phyloP scores from a whole-genome alignment of 1,284 basidiomycete genomes.

The Garcileccinum viscosum region DNA sequence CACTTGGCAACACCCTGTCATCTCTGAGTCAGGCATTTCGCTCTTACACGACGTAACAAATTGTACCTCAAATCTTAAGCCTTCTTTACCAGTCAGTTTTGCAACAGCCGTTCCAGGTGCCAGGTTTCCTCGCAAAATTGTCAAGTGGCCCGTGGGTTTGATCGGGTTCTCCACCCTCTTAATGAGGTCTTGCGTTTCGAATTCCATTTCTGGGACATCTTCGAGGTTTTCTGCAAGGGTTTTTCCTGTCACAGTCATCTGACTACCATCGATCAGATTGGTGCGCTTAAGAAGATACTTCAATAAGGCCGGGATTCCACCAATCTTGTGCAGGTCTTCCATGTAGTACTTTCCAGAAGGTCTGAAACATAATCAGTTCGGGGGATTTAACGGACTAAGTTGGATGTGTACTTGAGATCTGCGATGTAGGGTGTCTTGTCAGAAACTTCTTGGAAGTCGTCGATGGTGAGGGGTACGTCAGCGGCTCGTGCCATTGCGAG shows the following conservation, averaged over 20 bases:
- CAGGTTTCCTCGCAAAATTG: slow-evolving; percentile 89
- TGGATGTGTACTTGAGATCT: slow-evolving; percentile 75
- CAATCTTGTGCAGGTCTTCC: slow-evolving; percentile 94
- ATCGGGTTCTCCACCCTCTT: slow-evolving; percentile 83
- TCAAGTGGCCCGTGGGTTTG: slow-evolving; percentile 91
- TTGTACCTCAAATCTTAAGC: slow-evolving; percentile 80
- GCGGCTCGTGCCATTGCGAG: slow-evolving; percentile 94
- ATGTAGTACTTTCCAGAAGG: slow-evolving; percentile 95
- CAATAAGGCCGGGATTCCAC: slow-evolving; percentile 83
- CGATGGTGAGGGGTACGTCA: slow-evolving; percentile 86
- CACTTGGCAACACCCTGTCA: slow-evolving; percentile 73
- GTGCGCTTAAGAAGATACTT: slow-evolving; percentile 90
- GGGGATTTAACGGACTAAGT: not conserved
- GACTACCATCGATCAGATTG: slow-evolving; percentile 87
- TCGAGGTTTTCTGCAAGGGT: slow-evolving; percentile 92
- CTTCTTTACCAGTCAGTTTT: slow-evolving; percentile 97
- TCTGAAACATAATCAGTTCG: slow-evolving; percentile 43
- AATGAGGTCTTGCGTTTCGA: slow-evolving; percentile 86
- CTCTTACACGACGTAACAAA: slow-evolving; percentile 1
- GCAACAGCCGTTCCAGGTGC: slow-evolving; percentile 92
- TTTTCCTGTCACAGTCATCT: slow-evolving; percentile 93
- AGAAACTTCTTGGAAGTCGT: slow-evolving; percentile 91
- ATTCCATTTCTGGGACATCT: slow-evolving; percentile 78
- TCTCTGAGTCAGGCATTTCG: slow-evolving; percentile 9
- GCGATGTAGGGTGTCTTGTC: slow-evolving; percentile 93